Evolutionary conservation across 2,329 filamentous ascomycete species (phyloP), one percentile per base, ranked within the genome.

Genomic region (Chrysoporthe cubensis): DNA sequence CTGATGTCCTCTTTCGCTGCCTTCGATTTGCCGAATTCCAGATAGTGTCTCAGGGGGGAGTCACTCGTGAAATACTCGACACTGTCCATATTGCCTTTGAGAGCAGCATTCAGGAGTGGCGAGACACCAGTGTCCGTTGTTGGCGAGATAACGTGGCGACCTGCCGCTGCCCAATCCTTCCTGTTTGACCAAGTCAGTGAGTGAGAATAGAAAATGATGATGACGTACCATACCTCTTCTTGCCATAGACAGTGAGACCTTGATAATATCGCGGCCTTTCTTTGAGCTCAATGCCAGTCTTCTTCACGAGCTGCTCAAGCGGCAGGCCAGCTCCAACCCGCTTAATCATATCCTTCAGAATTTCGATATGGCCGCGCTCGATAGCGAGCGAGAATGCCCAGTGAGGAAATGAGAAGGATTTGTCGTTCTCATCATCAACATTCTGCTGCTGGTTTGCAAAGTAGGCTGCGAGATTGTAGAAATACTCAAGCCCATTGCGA

Each of bases 61-160:
- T 92, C 90, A 67, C 90, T 89, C 66, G 93, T 78, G 76, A 95
- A 92, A 87, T 91, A 96, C 74, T 96, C 89, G 0, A 93, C 87
- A 21, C 85, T 84, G 50, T 90, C 86, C n/a, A 95, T 75, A 26
- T 82, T 90, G 3, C 88, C 87, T 1, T 73, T 72, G 9, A 79
- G 73, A 14, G 87, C 88, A 57, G 89, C 88, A 69, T 84, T 79
- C 1, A 92, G 82, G 9, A 92, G 78, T 3, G 90, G 91, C 2
- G 89, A 85, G 0, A 80, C 81, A 44, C 81, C 79, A 62, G 79
- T 75, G 11, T 82, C 84, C 0, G 76, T 77, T 3, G 78, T 73
- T 52, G 75, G 79, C 14, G 75, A 73, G 4, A 82, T 77, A 44
- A 81, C 75, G 42, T 80, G 80, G 14, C 86, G 84, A 3, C 88